Evolutionary conservation across 2,329 filamentous ascomycete genomes (phyloP).

Genomic region (Chalara sp.): DNA sequence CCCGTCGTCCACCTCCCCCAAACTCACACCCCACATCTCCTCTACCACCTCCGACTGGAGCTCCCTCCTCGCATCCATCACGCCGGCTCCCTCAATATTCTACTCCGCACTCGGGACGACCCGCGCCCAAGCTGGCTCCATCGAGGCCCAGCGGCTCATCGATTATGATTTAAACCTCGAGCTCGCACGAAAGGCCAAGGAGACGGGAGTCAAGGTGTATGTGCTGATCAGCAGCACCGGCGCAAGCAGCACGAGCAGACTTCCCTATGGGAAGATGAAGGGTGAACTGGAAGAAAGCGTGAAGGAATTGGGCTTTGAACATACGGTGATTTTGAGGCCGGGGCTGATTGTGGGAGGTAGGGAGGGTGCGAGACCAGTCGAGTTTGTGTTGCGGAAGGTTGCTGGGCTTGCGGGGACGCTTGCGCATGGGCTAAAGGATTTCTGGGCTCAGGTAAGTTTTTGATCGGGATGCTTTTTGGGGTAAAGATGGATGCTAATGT

Average conservation of each 20-base stretch:
- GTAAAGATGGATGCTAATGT: not conserved
- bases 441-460: constrained; percentile 48
- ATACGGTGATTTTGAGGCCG: constrained; percentile 70
- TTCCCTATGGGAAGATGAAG: constrained; percentile 69
- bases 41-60: constrained; percentile 66
- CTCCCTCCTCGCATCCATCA: constrained; percentile 45
- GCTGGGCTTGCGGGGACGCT: constrained; percentile 50
- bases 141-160: constrained; percentile 78
- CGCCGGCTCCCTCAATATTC: constrained; percentile 54
- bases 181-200: constrained; percentile 68
- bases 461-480: not conserved
- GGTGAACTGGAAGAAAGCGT: constrained; percentile 77
- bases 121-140: constrained; percentile 62
- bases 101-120: constrained; percentile 80
- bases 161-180: constrained; percentile 82
- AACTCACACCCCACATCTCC: constrained; percentile 61
- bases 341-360: constrained; percentile 70
- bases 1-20: constrained; percentile 43
- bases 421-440: constrained; percentile 48
- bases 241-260: constrained; percentile 43
- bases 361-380: constrained; percentile 51
- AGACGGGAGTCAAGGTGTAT: constrained; percentile 59
- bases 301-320: constrained; percentile 65
- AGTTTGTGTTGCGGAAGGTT: constrained; percentile 48
- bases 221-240: constrained; percentile 40